Base-by-base conservation (phyloP, 2,329 filamentous ascomycete genomes). In the Lachnellula willkommii region DNA sequence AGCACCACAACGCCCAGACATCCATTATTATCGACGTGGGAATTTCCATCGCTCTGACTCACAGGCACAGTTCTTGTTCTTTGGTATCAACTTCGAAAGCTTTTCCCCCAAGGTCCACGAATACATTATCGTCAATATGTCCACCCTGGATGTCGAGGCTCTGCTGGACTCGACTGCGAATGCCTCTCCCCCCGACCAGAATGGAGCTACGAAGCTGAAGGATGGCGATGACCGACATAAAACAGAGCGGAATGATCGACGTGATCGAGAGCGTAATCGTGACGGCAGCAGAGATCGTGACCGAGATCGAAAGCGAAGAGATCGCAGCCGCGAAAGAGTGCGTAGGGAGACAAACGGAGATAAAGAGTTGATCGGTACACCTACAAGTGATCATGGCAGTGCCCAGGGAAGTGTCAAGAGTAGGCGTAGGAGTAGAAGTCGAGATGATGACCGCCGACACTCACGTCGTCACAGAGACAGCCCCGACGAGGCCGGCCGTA, bases 131-230 rank as follows among this genome's bases (percentile, higher is more conserved):
- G 56, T 66, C 73, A 76, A 65, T 65, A 87, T 87, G 84, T 84
- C 84, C 70, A 80, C 79, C 72, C 77, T 87, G 65, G 90, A 95
- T 70, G 90, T 96, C 66, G 92, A 96, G 79, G 90, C 90, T 63
- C 82, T 96, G 63, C 84, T 96, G 65, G 91, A 96, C 74, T 89
- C 88, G 51, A 90, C 89, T 60, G 89, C 89, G 52, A 85, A 84
- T 70, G 78, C 79, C 63, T 74, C 77, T 58, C 70, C 71, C 56
- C 74, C 76, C 53, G 75, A 80, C 53, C 64, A 64, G 46, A 72
- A 69, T 57, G 68, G 67, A 56, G 62, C 65, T 58, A 51, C 72
- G 52, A 73, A 74, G 56, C 69, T 76, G 63, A 81, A 83, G 60
- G 80, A 84, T 61, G 75, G 78, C 62, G 82, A 84, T 63, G 75